Base-by-base conservation (phyloP, 495 filamentous ascomycete genomes). In the Hypoxylon subgilvum region DNA sequence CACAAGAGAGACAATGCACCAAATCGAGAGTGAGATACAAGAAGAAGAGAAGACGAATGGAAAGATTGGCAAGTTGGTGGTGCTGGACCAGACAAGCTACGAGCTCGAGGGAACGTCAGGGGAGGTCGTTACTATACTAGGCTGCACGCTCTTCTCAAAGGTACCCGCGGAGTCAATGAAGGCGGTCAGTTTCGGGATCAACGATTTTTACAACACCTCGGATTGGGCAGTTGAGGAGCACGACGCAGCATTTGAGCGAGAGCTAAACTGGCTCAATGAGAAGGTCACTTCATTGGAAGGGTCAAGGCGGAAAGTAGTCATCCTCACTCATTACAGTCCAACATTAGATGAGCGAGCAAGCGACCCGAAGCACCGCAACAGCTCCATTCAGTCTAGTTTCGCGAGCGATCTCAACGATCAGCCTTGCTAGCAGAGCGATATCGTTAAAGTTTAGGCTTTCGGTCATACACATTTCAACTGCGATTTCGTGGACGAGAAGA, bases 311-410 rank as follows among this genome's bases (percentile, higher is more conserved):
- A 67, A 72, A 30, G 71, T 85, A 21, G 54, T 78, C 7, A 69
- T 85, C 8, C 70, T 82, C 32, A 81, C 80, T n/a, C 82, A 85
- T 60, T 74, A 80, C 46, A 78, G 77, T 48, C 84, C 82, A 12
- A 68, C 76, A 0, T 47, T 47, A 1, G 71, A 78, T 47, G 16
- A 56, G 0, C 51, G 64, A 0, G 74, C 73, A 1, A 50, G 61
- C 43, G 73, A 84, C 45, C 75, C 79, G 5, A 63, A 31, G 7
- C 77, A 84, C 65, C 49, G 13, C 4, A 59, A 66, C 3, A 82
- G 76, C 42, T 36, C 54, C 4, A 65, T 84, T 21, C 60, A 63
- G 0, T 75, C 53, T 51, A 63, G 69, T 0, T 85, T 84, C 50
- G 63, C 70, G 6, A 82, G 79, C 0, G 80, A 63, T 25, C 52